Base-by-base conservation (phyloP, 2,329 filamentous ascomycete genomes). In the Purpureocillium takamizusanense region DNA sequence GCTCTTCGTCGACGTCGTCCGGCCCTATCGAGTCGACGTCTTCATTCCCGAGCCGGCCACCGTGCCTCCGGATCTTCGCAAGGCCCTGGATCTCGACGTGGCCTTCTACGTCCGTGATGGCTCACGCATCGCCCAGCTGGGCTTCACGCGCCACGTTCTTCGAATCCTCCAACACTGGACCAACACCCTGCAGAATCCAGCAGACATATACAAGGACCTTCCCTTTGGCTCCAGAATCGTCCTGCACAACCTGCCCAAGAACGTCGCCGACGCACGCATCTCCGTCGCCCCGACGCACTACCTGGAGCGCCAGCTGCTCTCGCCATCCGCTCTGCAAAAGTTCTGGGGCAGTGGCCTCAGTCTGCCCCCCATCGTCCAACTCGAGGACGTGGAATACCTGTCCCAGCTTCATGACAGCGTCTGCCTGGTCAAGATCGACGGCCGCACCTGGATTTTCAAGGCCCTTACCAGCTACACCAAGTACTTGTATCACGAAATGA, bases 401-500 rank as follows among this genome's bases (percentile, higher is more conserved):
- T 61, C 62, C 15, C 70, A 79, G 52, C 55, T 78, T 14, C 71
- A 78, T 45, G 76, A 80, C 49, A 77, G 74, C 43, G 70, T 79
- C 33, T 76, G 70, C 40, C 57, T 78, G 12, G 72, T 78, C 33
- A 56, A 59, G 25, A 60, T 71, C 31, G 46, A 56, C 15, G 59
- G 54, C 7, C 48, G 57, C 35, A 52, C 62, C 3, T 71, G 67
- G 61, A 69, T 78, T 40, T 67, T 81, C 55, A 81, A 81, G 51
- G 71, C 73, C 3, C 52, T 78, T 31, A 72, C 70, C 3, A 74
- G 70, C 54, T 69, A 67, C 45, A 65, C 72, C 42, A 78, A 78
- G 49, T 79, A 73, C 48, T 60, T 81, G 29, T 80, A 79, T 50
- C 73, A 78, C 46, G 76, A 81, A 53, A 61, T 81, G 14, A 69